Base-by-base conservation (phyloP, 805 yeast species). In the Starmerella floricola region DNA sequence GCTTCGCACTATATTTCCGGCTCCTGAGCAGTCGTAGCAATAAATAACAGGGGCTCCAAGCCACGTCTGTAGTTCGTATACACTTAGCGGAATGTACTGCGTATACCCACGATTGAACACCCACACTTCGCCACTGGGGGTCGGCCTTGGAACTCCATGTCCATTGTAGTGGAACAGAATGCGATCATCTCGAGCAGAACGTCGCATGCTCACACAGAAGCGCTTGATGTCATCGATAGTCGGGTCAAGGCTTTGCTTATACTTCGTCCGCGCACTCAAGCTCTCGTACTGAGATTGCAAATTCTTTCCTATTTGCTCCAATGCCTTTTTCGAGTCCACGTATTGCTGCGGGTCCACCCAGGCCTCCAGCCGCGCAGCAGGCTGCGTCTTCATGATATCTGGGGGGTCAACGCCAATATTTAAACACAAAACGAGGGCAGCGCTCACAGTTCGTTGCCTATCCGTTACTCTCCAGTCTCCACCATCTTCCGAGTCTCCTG, bases 361-460 rank as follows among this genome's bases (percentile, higher is more conserved):
- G 1, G 96, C 81, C 65, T 91, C 98, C 31, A 78, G 63, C 51
- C 79, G 76, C 1, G 98, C 95, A 54, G 93, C 82, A 1, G 95
- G 96, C 48, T 82, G 85, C 0, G 96, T 85, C 58, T 86, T 84
- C 57, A 83, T 76, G 21, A 87, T 76, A 61, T 91, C 98, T 1
- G 98, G 98, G 2, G 98, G 98, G 52, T 88, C 97, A 1, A 91
- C 95, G 8, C 97, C 96, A 20, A 88, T 62, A 57, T 91, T 91
- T 30, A 91, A 66, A 60, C 98, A 91, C 37, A 91, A 65, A 38
- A 91, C 86, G 8, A 91, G 66, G 13, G 95, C 96, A 0, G 96
- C 98, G 41, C 83, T 78, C 11, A 87, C 85, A 1, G 98, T 91
- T 57, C 87, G 82, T 56, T 82, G 94, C 34, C 95, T 73, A 52